These are phyloP conservation scores for Yamadazyma kanchanaburiensis DNA, from an alignment of 1,139 yeast genomes.

Conservation along the genomic window DNA sequence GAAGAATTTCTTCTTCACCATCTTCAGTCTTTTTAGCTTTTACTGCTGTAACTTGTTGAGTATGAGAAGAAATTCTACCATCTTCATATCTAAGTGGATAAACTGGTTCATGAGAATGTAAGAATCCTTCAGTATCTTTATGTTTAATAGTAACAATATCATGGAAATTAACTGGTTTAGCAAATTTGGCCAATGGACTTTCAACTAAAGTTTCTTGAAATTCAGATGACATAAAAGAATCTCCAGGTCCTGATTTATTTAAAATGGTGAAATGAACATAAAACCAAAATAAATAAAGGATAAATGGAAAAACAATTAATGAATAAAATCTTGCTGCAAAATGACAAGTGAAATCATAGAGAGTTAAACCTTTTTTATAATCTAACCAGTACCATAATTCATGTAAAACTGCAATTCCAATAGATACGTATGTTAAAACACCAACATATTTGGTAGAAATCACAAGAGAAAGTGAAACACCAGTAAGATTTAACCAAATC, in stretches of 20 bases:
- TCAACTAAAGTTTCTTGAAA: slow-evolving; percentile 91
- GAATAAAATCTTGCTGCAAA: slow-evolving; percentile 72
- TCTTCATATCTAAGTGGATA: slow-evolving; percentile 95
- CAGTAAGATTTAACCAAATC: slow-evolving; percentile 81
- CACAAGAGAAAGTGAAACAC: slow-evolving; percentile 82
- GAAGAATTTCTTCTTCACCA: slow-evolving; percentile 39
- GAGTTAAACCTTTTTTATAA: slow-evolving; percentile 60
- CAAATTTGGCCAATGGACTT: slow-evolving; percentile 67
- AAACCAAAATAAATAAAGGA: slow-evolving; percentile 88
- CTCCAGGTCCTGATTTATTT: slow-evolving; percentile 91
- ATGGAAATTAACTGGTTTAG: slow-evolving; percentile 70
- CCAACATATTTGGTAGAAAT: slow-evolving; percentile 96
- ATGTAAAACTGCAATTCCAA: slow-evolving; percentile 80
- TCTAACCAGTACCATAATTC: slow-evolving; percentile 90
- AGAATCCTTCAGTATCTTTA: slow-evolving; percentile 66
- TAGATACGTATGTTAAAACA: slow-evolving; percentile 79
- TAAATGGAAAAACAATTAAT: slow-evolving; percentile 76
- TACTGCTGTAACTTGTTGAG: slow-evolving; percentile 89
- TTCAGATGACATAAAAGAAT: slow-evolving; percentile 84
- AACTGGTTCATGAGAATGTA: slow-evolving; percentile 72
- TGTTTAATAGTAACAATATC: slow-evolving; percentile 78
- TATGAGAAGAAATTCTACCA: slow-evolving; percentile 92
- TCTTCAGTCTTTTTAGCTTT: slow-evolving; percentile 17
- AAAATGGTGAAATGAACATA: slow-evolving; percentile 83
- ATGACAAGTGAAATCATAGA: slow-evolving; percentile 61